Base-by-base conservation (phyloP, 2,329 filamentous ascomycete species). In the Bisporella sp. region DNA sequence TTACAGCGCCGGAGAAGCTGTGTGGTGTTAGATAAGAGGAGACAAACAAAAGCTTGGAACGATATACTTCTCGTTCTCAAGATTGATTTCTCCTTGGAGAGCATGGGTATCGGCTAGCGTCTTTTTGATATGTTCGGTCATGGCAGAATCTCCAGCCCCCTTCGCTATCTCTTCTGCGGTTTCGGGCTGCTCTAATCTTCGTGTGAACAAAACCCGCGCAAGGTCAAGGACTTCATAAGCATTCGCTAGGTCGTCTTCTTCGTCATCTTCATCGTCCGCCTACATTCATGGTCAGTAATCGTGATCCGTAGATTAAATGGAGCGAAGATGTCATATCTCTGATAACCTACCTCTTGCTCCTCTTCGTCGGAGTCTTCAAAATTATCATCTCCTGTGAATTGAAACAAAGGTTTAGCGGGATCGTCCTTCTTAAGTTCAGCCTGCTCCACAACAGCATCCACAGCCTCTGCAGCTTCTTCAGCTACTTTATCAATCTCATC, bases 351-450 rank as follows among this genome's bases (percentile, higher is more conserved):
- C 45, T 69, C 75, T 56, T 75, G 81, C 46, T 82, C 83, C 46
- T 82, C 83, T 6, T 85, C 86, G 45, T 93, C 89, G 0, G 85
- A 88, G 49, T 87, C 84, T 48, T 89, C 87, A 72, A 89, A 96
- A 65, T 96, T 92, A 69, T 96, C 92, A 65, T 97, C 92, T 51
- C 93, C 93, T 4, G 83, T 86, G 65, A 99, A 95, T 61, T 95
- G 88, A 68, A 99, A 96, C 56, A 89, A 80, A 0, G 88, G 82
- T 67, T 91, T 92, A 67, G 85, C 86, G 29, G 69, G 68, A 13
- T 62, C 61, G 39, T 69, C 64, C 53, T 66, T 68, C 48, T 69
- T 61, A 8, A 9, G 8, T 11, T 28, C 42, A 8, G 21, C 5
- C 12, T n/a, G 9, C 63, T 58, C 64, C 30, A 53, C 33, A 45